Evolutionary conservation across 2,329 filamentous ascomycete species (phyloP).

Genomic region (Remersonia thermophila): DNA sequence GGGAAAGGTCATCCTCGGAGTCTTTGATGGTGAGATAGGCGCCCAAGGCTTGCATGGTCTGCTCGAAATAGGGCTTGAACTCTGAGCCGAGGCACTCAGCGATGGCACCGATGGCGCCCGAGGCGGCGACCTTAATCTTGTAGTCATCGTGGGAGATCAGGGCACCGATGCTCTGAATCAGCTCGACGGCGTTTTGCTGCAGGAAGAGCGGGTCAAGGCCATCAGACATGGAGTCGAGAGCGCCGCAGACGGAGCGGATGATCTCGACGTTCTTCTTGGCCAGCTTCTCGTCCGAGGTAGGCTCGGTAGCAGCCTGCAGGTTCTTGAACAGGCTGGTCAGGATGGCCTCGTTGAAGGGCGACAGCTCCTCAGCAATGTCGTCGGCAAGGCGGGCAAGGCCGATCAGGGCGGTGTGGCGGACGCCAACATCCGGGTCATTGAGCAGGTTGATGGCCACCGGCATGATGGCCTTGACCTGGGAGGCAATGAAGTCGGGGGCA

Average conservation of each 20-base stretch:
- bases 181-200: conserved; percentile 65
- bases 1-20: conserved; percentile 75
- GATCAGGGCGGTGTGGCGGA: conserved; percentile 77
- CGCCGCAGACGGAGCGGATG: conserved; percentile 79
- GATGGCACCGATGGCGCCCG: conserved; percentile 81
- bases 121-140: conserved; percentile 80
- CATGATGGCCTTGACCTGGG: conserved; percentile 76
- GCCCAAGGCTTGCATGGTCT: conserved; percentile 81
- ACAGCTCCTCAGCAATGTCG: conserved; percentile 82
- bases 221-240: conserved; percentile 82
- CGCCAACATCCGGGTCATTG: conserved; percentile 68
- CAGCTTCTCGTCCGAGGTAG: conserved; percentile 48
- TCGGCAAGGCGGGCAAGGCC: conserved; percentile 84
- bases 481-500: conserved; percentile 92
- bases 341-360: conserved; percentile 70
- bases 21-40: conserved; percentile 78
- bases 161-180: conserved; percentile 73
- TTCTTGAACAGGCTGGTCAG: conserved; percentile 81
- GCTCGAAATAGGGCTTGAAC: conserved; percentile 85
- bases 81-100: conserved; percentile 70
- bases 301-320: conserved; percentile 64
- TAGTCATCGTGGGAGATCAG: conserved; percentile 76
- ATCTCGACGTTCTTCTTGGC: conserved; percentile 71
- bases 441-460: conserved; percentile 75
- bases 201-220: conserved; percentile 72